These are phyloP conservation scores for Haplographium delicatum DNA, from an alignment of 495 filamentous ascomycete species.

Conservation along the genomic window DNA sequence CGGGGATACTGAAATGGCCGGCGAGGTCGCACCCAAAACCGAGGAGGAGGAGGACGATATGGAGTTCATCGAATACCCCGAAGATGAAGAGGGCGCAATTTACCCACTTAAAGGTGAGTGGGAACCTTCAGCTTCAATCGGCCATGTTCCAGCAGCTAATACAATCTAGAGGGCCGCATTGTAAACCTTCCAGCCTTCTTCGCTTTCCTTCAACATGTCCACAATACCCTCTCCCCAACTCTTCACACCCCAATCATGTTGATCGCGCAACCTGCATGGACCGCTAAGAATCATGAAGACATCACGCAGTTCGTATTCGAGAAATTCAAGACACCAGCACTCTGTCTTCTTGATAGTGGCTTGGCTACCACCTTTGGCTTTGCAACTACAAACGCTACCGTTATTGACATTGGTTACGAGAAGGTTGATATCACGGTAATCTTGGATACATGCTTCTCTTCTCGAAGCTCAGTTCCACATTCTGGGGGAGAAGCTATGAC, in stretches of 20 bases:
- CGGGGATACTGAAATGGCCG: constrained; percentile 43
- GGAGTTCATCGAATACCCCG: constrained; percentile 79
- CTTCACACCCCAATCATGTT: constrained; percentile 93
- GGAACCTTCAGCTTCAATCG: no score
- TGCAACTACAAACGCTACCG: constrained; percentile 65
- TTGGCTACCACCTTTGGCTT: constrained; percentile 80
- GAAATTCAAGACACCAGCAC: constrained; percentile 88
- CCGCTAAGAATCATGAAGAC: constrained; percentile 69
- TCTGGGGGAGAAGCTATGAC: constrained; percentile 91
- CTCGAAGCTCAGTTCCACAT: constrained; percentile 57
- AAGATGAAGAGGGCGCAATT: constrained; percentile 82
- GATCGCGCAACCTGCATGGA: constrained; percentile 82
- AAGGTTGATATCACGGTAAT: constrained; percentile 92
- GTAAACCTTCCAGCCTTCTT: constrained; percentile 87
- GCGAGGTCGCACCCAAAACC: constrained; percentile 24
- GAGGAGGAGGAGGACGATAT: constrained; percentile 32
- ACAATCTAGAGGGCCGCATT: constrained; percentile 64
- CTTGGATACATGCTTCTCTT: constrained; percentile 65
- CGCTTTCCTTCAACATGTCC: constrained; percentile 80
- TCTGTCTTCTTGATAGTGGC: constrained; percentile 80
- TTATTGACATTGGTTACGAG: constrained; percentile 83
- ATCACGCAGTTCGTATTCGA: constrained; percentile 93
- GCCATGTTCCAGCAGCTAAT: no score
- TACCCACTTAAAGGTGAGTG: constrained; percentile 64
- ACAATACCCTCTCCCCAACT: constrained; percentile 78